phyloP scores from a whole-genome alignment of 768 basidiomycete species.

The Mycena crocata region DNA sequence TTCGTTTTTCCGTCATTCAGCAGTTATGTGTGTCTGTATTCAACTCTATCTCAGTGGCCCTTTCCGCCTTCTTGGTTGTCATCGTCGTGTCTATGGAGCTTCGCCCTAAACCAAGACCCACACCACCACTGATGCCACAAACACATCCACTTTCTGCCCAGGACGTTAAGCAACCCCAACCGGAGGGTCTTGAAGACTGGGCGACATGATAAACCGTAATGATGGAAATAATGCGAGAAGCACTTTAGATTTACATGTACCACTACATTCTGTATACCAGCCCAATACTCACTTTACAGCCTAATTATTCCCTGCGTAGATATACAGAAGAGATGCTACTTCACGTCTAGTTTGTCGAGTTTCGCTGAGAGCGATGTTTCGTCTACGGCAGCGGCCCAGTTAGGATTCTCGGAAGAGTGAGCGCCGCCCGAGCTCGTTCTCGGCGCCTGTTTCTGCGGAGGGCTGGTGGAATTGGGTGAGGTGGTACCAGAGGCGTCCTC shows the following conservation, averaged over 20 bases:
- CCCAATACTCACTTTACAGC: constrained; percentile 38
- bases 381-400: constrained; percentile 37
- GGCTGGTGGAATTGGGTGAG: constrained; percentile 15
- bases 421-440: constrained; percentile 8
- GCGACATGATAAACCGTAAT: constrained; percentile 16
- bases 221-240: background rate
- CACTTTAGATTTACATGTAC: constrained; percentile 45
- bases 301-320: constrained; percentile 25
- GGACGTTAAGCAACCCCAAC: constrained; percentile 42
- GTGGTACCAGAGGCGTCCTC: constrained; percentile 54
- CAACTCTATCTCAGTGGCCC: constrained; percentile 57
- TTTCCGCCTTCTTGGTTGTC: constrained; percentile 73
- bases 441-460: constrained; percentile 31
- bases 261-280: constrained; percentile 46
- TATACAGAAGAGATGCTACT: constrained; percentile 43
- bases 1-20: constrained; percentile 50
- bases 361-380: constrained; percentile 56
- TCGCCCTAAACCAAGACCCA: constrained; percentile 54
- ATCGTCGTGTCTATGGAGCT: constrained; percentile 81
- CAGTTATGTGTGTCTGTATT: constrained; percentile 12
- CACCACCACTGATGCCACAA: constrained; percentile 37
- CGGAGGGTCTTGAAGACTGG: constrained; percentile 31
- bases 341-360: constrained; percentile 69
- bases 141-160: constrained; percentile 44
- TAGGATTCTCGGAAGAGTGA: constrained; percentile 29